Evolutionary conservation across 768 basidiomycete species (phyloP).

Genomic region (Tremella fuciformis): DNA sequence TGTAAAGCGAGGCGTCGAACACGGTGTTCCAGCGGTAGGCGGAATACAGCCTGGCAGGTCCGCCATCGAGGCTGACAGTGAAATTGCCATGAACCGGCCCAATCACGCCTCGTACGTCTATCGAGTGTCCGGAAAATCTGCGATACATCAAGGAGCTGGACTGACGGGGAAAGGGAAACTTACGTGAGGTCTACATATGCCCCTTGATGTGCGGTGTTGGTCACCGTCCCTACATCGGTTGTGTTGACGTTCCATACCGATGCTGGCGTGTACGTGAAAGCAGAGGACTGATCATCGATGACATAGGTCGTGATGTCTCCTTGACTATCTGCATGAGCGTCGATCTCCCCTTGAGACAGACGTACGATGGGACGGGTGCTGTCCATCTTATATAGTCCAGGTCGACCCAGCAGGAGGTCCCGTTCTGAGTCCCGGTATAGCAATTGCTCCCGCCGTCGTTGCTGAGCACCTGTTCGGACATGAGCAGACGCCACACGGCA

Average conservation of each 20-base stretch:
- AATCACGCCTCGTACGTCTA: not conserved
- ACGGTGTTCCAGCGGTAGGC: slow-evolving; percentile 2
- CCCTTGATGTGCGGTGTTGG: too few relatives aligned
- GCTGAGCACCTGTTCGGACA: too few relatives aligned
- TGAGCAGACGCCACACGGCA: not conserved
- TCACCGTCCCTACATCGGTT: too few relatives aligned
- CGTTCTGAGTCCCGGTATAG: not conserved
- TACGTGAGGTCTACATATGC: too few relatives aligned
- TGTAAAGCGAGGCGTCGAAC: not conserved
- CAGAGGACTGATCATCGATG: not conserved
- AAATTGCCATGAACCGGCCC: not conserved
- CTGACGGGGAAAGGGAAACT: too few relatives aligned
- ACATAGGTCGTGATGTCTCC: too few relatives aligned
- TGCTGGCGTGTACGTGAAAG: not conserved
- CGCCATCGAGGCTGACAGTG: not conserved
- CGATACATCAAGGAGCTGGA: not conserved
- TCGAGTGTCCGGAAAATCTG: slow-evolving; percentile 1
- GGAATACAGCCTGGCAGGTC: not conserved
- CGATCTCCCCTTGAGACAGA: not conserved
- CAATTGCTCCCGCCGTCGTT: not conserved
- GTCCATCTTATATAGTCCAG: not conserved
- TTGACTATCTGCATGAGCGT: too few relatives aligned
- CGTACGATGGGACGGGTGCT: not conserved
- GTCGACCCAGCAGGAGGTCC: not conserved
- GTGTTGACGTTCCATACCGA: too few relatives aligned